Percentiles rank a stretch among this genome's conserved stretches.
Conservation (phyloP, 2,329 filamentous ascomycete species). For the Cordyceps fumosorosea region DNA sequence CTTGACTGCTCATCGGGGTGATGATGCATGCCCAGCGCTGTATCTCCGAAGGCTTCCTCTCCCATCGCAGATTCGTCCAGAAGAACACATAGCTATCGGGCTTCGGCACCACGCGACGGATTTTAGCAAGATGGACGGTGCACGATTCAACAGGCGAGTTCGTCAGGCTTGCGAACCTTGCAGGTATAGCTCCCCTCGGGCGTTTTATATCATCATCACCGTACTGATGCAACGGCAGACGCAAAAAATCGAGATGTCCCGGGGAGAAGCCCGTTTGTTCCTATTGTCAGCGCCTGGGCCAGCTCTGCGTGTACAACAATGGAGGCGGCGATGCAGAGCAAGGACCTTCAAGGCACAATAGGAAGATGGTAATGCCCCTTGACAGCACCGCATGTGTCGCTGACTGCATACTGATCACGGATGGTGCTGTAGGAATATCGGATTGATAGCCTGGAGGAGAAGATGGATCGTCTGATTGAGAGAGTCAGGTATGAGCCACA, state of each 20-base stretch:
- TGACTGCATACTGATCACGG: neutral
- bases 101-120: neutral
- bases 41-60: neutral
- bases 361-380: slow-evolving; percentile 16
- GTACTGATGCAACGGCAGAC: slow-evolving; percentile 23
- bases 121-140: slow-evolving; percentile 2
- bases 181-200: slow-evolving; percentile 20
- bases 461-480: slow-evolving; percentile 20
- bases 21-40: neutral
- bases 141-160: slow-evolving; percentile 11
- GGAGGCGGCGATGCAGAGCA: neutral
- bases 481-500: slow-evolving; percentile 14
- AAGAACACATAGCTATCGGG: neutral
- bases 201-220: too few relatives aligned
- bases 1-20: neutral
- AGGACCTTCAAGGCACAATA: slow-evolving; percentile 12
- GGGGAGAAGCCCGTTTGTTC: slow-evolving; percentile 44
- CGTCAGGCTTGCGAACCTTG: slow-evolving; percentile 29
- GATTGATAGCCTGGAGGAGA: slow-evolving; percentile 26
- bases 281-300: slow-evolving; percentile 40
- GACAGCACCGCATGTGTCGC: neutral
- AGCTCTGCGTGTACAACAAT: slow-evolving; percentile 37
- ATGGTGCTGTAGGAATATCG: slow-evolving; percentile 26
- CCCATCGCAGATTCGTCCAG: neutral
- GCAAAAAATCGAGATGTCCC: slow-evolving; percentile 45